Conservation (phyloP, 352 stramenopile genomes). For the Globisporangium yorkense region DNA sequence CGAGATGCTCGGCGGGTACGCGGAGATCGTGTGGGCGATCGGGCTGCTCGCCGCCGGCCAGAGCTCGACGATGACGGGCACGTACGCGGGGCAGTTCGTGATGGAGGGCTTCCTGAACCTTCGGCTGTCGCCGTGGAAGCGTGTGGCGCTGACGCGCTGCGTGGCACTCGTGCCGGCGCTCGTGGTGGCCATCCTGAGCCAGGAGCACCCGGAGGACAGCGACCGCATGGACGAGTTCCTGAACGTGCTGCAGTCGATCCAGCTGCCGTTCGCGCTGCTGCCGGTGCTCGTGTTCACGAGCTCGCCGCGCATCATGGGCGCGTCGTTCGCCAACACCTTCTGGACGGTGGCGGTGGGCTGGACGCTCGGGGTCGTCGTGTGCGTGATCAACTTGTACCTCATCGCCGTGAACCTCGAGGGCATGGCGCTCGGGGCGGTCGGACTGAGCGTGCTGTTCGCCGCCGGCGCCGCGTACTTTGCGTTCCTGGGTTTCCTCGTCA, state of each 20-base stretch:
- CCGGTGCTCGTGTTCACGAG: conserved; percentile 87
- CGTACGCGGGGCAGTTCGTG: conserved; percentile 95
- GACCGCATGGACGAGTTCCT: conserved; percentile 88
- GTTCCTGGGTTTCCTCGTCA: conserved; percentile 65
- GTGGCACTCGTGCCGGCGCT: conserved; percentile 90
- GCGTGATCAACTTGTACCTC: conserved; percentile 74
- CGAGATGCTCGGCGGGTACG: conserved; percentile 76
- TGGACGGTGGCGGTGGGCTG: conserved; percentile 43
- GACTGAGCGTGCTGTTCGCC: conserved; percentile 22
- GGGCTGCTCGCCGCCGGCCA: conserved; percentile 93
- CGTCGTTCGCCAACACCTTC: conserved; percentile 48
- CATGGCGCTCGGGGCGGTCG: conserved; percentile 31
- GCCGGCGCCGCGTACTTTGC: conserved; percentile 57
- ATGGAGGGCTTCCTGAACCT: conserved; percentile 97
- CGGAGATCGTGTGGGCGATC: conserved; percentile 91
- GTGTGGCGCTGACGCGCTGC: conserved; percentile 80
- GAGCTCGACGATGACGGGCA: conserved; percentile 95
- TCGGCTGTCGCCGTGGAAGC: conserved; percentile 77
- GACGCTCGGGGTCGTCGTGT: conserved; percentile 53
- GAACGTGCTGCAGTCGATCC: conserved; percentile 91
- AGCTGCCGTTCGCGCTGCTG: conserved; percentile 89
- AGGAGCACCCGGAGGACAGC: conserved; percentile 71
- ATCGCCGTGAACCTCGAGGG: conserved; percentile 60
- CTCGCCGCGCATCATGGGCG: conserved; percentile 72
- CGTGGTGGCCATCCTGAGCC: conserved; percentile 80